Evolutionary conservation across 306 rosid species (phyloP).

Genomic region (Ormosia semicastrata): DNA sequence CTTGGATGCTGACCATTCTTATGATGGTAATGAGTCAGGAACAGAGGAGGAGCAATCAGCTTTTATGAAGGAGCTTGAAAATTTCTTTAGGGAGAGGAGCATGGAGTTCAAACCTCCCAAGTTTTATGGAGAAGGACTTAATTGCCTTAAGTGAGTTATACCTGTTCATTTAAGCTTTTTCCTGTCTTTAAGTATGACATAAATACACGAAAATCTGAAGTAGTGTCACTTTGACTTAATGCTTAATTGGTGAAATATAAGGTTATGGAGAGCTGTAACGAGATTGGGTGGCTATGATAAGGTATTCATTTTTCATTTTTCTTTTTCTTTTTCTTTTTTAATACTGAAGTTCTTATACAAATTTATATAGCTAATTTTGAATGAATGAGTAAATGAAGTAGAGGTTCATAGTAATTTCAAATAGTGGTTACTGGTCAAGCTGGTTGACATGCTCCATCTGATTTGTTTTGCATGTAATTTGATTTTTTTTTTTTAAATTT

Average conservation of each 20-base stretch:
- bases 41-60: constrained; percentile 86
- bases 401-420: constrained; percentile 18
- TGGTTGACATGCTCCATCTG: neutral
- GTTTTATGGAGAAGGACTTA: constrained; percentile 93
- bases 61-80: constrained; percentile 87
- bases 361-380: constrained; percentile 5
- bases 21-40: constrained; percentile 87
- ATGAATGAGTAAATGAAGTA: constrained; percentile 6
- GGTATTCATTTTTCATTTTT: constrained; percentile 45
- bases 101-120: constrained; percentile 96
- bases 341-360: neutral
- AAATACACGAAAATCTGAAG: constrained; percentile 8
- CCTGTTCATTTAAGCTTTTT: neutral
- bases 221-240: constrained; percentile 27
- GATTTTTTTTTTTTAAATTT: neutral
- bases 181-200: neutral
- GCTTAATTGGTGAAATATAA: constrained; percentile 39
- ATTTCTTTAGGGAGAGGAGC: constrained; percentile 83
- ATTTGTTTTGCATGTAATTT: constrained; percentile 2
- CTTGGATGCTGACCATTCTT: constrained; percentile 55
- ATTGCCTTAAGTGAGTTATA: constrained; percentile 89
- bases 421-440: neutral
- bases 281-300: constrained; percentile 99
- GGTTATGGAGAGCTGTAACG: constrained; percentile 95
- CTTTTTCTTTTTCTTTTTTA: neutral